Conservation (phyloP, 306 rosid species). For the Cyclanthera cordifolia region DNA sequence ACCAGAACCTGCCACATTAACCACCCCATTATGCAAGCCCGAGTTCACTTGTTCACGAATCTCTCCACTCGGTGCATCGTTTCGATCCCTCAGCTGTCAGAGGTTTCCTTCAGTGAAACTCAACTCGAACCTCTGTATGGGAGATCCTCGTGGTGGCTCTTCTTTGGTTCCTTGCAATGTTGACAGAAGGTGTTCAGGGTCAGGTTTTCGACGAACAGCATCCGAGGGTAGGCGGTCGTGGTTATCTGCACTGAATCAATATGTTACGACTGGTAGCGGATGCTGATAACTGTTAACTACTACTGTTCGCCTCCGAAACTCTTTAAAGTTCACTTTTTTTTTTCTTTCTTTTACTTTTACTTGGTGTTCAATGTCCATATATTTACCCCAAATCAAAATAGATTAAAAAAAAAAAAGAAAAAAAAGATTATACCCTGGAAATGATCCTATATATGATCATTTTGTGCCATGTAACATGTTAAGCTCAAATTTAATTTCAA, state of each 20-base stretch:
- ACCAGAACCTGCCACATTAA: conserved; percentile 30
- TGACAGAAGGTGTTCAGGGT: conserved; percentile 41
- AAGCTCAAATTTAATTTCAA: background rate
- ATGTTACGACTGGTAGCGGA: conserved; percentile 43
- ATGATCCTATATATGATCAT: background rate
- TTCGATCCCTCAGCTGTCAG: conserved; percentile 63
- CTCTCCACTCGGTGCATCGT: conserved; percentile 28
- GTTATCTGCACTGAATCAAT: conserved; percentile 66
- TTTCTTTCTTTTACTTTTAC: background rate
- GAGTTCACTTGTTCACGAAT: conserved; percentile 27
- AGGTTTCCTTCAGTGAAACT: conserved; percentile 48
- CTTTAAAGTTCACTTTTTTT: background rate
- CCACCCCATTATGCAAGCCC: conserved; percentile 59
- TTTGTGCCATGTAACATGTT: background rate
- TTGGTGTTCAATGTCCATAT: background rate
- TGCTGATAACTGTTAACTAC: conserved; percentile 12
- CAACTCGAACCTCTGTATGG: conserved; percentile 49
- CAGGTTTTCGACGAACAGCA: conserved; percentile 48
- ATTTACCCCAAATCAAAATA: background rate
- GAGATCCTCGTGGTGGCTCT: conserved; percentile 41
- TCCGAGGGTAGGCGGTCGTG: conserved; percentile 58
- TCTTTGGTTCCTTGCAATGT: conserved; percentile 39
- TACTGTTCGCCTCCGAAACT: background rate
- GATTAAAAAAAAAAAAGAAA: background rate
- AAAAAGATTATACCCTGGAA: background rate